Evolutionary conservation across 169 alveolate species (phyloP).

Genomic region (Cryptosporidium sp.): DNA sequence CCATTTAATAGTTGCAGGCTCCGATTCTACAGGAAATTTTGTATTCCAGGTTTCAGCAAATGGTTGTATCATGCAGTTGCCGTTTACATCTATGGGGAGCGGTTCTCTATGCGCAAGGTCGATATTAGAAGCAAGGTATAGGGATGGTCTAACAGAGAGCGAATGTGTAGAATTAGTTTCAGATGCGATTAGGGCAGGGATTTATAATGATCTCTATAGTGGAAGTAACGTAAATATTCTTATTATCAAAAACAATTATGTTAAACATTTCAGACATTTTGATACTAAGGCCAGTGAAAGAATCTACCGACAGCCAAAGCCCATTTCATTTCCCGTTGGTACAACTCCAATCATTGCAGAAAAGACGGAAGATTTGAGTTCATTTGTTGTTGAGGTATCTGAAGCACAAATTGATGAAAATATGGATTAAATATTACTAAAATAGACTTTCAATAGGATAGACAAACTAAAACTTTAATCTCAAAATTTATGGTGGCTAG

Average conservation of each 20-base stretch:
- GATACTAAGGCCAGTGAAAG: conserved; percentile 83
- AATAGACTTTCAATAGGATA: not conserved
- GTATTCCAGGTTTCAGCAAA: conserved; percentile 94
- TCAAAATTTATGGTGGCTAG: conserved; percentile 61
- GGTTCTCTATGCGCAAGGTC: conserved; percentile 98
- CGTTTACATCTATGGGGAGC: conserved; percentile 97
- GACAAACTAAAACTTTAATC: not conserved
- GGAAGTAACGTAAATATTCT: conserved; percentile 96
- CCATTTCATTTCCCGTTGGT: conserved; percentile 82
- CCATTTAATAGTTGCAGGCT: conserved; percentile 97
- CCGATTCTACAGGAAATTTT: conserved; percentile 96
- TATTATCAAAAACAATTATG: conserved; percentile 89
- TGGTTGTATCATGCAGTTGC: conserved; percentile 91
- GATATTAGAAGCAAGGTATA: conserved; percentile 93
- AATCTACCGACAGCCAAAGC: conserved; percentile 83
- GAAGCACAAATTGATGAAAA: conserved; percentile 16
- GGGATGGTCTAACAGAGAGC: conserved; percentile 92
- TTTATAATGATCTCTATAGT: conserved; percentile 95
- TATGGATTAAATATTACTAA: conserved; percentile 8
- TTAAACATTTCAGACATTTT: conserved; percentile 86
- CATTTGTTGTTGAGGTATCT: conserved; percentile 51
- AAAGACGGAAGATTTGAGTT: conserved; percentile 80
- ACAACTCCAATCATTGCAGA: conserved; percentile 84
- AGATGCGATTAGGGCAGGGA: conserved; percentile 96
- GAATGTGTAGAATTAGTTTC: conserved; percentile 93